These are phyloP conservation scores for Plasmodium knowlesi DNA, from an alignment of 169 alveolate genomes.

Conservation along the genomic window DNA sequence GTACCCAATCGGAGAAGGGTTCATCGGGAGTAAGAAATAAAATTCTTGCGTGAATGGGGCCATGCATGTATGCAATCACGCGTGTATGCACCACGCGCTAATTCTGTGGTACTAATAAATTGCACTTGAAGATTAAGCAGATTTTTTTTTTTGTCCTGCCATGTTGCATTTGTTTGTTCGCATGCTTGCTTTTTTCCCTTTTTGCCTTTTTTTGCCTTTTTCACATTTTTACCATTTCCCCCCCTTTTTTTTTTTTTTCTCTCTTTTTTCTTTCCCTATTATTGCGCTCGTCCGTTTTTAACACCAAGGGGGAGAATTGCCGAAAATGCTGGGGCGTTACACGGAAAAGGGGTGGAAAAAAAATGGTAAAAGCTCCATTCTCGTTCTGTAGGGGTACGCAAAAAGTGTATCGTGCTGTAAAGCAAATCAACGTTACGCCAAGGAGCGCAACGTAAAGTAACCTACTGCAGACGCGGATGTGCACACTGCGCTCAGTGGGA, in stretches of 20 bases:
- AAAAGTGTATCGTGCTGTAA: not conserved
- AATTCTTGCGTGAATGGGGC: not conserved
- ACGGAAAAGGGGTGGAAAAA: not conserved
- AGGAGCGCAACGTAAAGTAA: not conserved
- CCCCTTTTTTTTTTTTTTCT: not conserved
- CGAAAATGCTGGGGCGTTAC: not conserved
- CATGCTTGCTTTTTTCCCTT: not conserved
- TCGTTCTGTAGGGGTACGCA: not conserved
- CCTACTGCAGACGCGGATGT: not conserved
- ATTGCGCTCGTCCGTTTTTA: not conserved
- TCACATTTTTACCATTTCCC: not conserved
- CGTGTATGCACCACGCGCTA: not conserved
- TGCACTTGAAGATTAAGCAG: not conserved
- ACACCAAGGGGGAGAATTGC: not conserved
- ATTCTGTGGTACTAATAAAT: not conserved
- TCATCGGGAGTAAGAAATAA: not conserved
- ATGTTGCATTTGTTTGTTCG: not conserved
- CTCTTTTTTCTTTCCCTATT: not conserved
- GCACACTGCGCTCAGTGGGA: not conserved
- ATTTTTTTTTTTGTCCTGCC: constrained; percentile 1
- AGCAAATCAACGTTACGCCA: not conserved
- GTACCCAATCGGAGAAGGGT: not conserved
- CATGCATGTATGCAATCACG: not conserved
- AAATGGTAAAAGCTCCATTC: not conserved
- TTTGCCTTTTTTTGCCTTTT: not conserved